phyloP scores from a whole-genome alignment of 176 grass and related monocot genomes.

The Hordeum vulgare region MorexV3_pseudomolecules_assembly NC_058522.1:485619649-485620148 shows the following conservation, averaged over 20 bases:
- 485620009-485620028: not conserved
- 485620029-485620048: not conserved
- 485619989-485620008: not conserved
- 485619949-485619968: not conserved
- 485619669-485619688: constrained; percentile 17
- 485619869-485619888: constrained; percentile 71
- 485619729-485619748: constrained; percentile 58
- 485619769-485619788: constrained; percentile 65
- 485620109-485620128: not conserved
- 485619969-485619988: not conserved
- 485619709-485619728: constrained; percentile 54
- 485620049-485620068: not conserved
- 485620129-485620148: not conserved
- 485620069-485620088: not conserved
- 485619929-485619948: not conserved
- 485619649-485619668: not conserved
- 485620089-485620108: not conserved
- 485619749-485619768: constrained; percentile 66
- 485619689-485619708: constrained; percentile 59
- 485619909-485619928: not conserved
- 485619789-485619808: constrained; percentile 35
- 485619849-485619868: constrained; percentile 46
- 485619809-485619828: constrained; percentile 39
- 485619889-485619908: constrained; percentile 47
- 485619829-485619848: constrained; percentile 60